Evolutionary conservation across 2,329 filamentous ascomycete species (phyloP), one percentile per base, ranked within the genome.

Genomic region (Nothophoma quercina): DNA sequence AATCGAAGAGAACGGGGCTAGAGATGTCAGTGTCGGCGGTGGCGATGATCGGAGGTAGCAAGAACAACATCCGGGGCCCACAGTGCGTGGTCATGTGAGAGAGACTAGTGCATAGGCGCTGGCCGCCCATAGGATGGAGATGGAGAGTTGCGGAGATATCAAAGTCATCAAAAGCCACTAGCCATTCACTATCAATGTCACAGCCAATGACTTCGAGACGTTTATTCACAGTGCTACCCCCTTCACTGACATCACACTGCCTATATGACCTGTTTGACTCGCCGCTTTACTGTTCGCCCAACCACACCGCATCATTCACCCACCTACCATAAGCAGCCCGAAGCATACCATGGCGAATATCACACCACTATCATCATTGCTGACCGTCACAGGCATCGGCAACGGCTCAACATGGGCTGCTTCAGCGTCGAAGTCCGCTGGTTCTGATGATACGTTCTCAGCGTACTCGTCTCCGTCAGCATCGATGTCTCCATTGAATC

Each of bases 51-150:
- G 44, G 26, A 16, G 33, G 33, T 2, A 33, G 18, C 3, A 39
- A 30, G 15, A 36, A 38, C 7, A 42, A 32, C 25, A 47, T 47
- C 7, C 42, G 50, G 3, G 50, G 50, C 6, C 29, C 18, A 7
- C 50, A 52, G 50, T 52, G 50, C 18, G 22, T 15, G 13, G 42
- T 43, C 2, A 52, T 52, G 50, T 52, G 36, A 47, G 32, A 3
- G 3, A 4, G 9, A n/a, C n/a, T 3, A 4, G 12, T 7, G 10
- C 16, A 21, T n/a, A 18, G 25, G 28, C 21, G 28, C 34, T 28
- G 33, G 22, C 13, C 28, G 22, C 18, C 41, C 13, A 12, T n/a
- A n/a, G n/a, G n/a, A n/a, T n/a, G n/a, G n/a, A n/a, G n/a, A n/a
- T n/a, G n/a, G n/a, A n/a, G n/a, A n/a, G n/a, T n/a, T n/a, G n/a